These are phyloP conservation scores for Spergularia marina DNA, from an alignment of 148 eudicot species.

Conservation along the genomic window DNA sequence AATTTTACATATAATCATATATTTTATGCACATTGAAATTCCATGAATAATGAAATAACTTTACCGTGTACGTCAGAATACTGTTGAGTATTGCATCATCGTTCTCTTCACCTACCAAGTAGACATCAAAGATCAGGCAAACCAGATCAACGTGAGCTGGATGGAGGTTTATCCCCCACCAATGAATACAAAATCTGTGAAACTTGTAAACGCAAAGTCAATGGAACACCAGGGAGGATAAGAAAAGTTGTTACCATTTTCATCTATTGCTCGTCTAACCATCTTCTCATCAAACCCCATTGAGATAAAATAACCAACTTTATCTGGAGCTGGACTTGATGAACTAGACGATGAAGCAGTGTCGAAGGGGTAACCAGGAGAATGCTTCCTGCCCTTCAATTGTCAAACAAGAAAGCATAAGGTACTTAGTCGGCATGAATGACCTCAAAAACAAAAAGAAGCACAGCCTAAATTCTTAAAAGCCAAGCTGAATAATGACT, in stretches of 20 bases:
- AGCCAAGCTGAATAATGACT: too few species aligned
- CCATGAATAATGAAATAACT: neutral
- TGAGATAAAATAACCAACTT: constrained; percentile 13
- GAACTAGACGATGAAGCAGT: constrained; percentile 18
- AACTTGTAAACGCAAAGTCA: neutral
- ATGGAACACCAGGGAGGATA: neutral
- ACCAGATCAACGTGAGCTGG: neutral
- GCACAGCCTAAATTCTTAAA: neutral
- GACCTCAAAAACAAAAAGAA: neutral
- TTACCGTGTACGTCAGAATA: constrained; percentile 17
- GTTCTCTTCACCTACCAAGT: constrained; percentile 17
- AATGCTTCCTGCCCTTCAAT: neutral
- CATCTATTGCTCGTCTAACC: constrained; percentile 20
- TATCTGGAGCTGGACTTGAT: neutral
- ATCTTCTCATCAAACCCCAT: constrained; percentile 20
- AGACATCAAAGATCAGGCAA: neutral
- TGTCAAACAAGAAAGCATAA: neutral
- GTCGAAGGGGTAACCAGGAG: constrained; percentile 10
- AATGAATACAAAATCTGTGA: neutral
- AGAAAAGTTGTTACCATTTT: constrained; percentile 18
- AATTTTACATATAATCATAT: neutral
- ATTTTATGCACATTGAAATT: neutral
- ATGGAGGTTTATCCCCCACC: neutral
- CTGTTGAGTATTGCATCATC: constrained; percentile 24
- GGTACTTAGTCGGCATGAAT: neutral